phyloP scores from a whole-genome alignment of 441 rosid genomes.

The Metrosideros polymorpha region DNA sequence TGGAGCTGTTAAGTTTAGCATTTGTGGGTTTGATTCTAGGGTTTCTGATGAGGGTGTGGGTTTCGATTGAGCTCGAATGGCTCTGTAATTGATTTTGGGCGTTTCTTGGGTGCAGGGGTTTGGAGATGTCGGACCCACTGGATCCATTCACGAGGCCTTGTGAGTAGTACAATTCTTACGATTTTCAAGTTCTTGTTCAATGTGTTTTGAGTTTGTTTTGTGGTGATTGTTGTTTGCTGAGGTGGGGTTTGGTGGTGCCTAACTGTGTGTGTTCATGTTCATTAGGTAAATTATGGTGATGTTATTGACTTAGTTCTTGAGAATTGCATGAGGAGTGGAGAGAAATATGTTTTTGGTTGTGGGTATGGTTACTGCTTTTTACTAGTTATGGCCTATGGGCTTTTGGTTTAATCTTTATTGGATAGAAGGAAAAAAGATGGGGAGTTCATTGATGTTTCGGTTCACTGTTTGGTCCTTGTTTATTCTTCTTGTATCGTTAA shows the following conservation, averaged over 20 bases:
- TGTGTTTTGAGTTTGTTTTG: background rate
- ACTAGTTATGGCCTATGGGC: background rate
- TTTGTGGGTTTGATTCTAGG: background rate
- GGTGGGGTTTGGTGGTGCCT: background rate
- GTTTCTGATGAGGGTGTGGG: background rate
- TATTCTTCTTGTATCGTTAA: background rate
- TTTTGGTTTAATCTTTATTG: background rate
- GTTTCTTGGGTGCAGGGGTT: background rate
- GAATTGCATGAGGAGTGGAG: background rate
- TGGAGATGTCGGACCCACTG: slow-evolving; percentile 50
- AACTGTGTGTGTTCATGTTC: background rate
- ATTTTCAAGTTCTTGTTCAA: background rate
- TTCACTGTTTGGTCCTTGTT: background rate
- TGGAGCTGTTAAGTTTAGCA: background rate
- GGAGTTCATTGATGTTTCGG: background rate
- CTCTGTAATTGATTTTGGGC: background rate
- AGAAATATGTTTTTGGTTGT: background rate
- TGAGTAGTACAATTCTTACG: slow-evolving; percentile 18
- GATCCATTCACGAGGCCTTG: slow-evolving; percentile 73
- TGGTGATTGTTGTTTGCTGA: background rate
- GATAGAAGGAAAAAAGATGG: background rate
- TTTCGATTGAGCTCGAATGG: background rate
- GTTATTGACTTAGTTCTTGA: background rate
- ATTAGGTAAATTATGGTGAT: background rate
- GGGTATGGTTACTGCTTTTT: too few relatives aligned